Base-by-base conservation (phyloP, 768 basidiomycete species). In the Coprinellus aureogranulatus region DNA sequence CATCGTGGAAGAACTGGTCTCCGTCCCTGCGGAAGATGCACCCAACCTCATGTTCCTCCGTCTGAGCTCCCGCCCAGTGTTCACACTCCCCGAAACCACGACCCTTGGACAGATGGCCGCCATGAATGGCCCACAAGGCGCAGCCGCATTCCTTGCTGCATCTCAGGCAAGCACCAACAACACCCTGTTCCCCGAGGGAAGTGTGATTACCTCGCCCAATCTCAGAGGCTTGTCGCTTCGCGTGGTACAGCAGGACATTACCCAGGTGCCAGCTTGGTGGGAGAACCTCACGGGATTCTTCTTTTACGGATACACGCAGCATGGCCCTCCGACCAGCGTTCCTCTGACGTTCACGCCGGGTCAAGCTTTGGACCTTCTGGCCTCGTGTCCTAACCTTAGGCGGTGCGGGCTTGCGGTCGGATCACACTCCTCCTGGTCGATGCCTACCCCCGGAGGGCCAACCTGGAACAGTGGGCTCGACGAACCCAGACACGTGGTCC, bases 1-100 rank as follows among this genome's bases (percentile, higher is more conserved):
- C 37, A 41, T 59, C 11, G 58, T 55, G 50, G 49, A 44, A 25
- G 39, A 50, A 18, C 49, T 62, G 20, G 39, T 62, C 11, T 59
- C 61, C 14, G 44, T 55, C 27, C 54, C 54, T 9, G 54, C 54
- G n/a, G 26, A 27, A n/a, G 54, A 55, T 9, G 25, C 54, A 16
- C 54, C 54, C 22, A 48, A 26, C 47, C 25, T 48, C 47, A 10
- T 26, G 27, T 48, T 16, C 27, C 14, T 48, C 23, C 47, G 47
- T 2, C 2, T 27, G 23, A 26, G 47, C 47, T 5, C 47, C 10
- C 47, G 27, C 8, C 23, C 47, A 14, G 25, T 20, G 6, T 28
- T 25, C 47, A 12, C 20, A 22, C 14, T 16, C 20, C 41, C 41
- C 41, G 20, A 44, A 8, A 8, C 14, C 6, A n/a, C 41, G 8